Evolutionary conservation across 306 rosid species (phyloP).

Genomic region (Cercis canadensis): DNA sequence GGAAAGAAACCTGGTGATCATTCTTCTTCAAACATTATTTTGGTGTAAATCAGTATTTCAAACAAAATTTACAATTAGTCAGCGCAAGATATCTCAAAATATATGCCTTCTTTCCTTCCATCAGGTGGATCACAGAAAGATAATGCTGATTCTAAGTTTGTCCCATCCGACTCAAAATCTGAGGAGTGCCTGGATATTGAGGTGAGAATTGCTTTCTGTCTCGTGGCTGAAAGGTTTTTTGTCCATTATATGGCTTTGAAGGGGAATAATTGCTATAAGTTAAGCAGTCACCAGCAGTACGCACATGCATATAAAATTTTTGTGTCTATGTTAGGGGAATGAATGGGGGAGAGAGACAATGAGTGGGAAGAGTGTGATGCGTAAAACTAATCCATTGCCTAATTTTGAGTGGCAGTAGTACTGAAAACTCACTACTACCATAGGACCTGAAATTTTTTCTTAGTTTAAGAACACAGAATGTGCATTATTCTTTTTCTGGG

Average conservation of each 20-base stretch:
- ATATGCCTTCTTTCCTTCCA: conserved; percentile 44
- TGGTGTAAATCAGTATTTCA: conserved; percentile 34
- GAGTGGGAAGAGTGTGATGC: too few relatives aligned
- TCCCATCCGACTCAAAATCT: conserved; percentile 42
- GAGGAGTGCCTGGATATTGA: conserved; percentile 40
- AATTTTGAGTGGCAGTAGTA: too few relatives aligned
- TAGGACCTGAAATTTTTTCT: too few relatives aligned
- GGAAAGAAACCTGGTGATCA: conserved; percentile 43
- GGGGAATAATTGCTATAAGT: background rate
- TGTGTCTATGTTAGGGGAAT: too few relatives aligned
- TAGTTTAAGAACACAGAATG: background rate
- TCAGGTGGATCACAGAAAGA: conserved; percentile 46
- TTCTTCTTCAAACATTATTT: conserved; percentile 18
- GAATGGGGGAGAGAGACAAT: too few relatives aligned
- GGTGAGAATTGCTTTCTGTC: conserved; percentile 47
- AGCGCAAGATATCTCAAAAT: conserved; percentile 40
- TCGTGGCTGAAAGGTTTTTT: conserved; percentile 12
- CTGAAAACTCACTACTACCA: too few relatives aligned
- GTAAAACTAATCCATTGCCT: too few relatives aligned
- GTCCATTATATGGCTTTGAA: too few relatives aligned
- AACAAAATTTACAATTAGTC: conserved; percentile 27
- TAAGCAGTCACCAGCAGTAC: background rate
- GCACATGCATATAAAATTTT: too few relatives aligned
- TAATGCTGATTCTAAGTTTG: conserved; percentile 35
- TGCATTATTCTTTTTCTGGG: background rate